Evolutionary conservation across 441 rosid genomes (phyloP).

Genomic region (Bocquillonia castaneifolia): DNA sequence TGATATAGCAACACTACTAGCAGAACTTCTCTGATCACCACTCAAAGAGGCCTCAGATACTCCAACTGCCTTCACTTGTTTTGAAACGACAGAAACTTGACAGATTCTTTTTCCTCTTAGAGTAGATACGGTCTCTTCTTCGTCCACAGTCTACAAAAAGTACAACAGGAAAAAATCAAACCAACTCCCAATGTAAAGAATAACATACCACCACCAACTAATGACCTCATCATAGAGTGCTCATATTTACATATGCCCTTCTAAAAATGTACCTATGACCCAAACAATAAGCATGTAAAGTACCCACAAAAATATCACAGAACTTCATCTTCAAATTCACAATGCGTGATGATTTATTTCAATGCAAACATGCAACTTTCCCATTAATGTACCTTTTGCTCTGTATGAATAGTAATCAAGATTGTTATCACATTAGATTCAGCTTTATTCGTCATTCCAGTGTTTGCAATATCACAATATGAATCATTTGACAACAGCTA

Average conservation of each 20-base stretch:
- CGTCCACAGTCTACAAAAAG: conserved; percentile 45
- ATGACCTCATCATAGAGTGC: neutral
- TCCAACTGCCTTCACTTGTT: conserved; percentile 44
- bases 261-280: neutral
- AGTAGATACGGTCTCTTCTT: conserved; percentile 38
- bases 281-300: neutral
- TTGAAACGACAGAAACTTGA: conserved; percentile 44
- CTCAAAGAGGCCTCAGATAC: conserved; percentile 34
- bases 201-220: neutral
- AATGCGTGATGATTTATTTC: neutral
- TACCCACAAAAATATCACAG: neutral
- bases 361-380: neutral
- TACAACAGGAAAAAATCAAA: conserved; percentile 3
- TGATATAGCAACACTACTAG: conserved; percentile 32
- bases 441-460: neutral
- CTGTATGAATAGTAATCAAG: neutral
- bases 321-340: neutral
- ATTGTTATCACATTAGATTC: conserved; percentile 1
- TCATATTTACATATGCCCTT: neutral
- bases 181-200: conserved; percentile 8
- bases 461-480: neutral
- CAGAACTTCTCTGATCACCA: conserved; percentile 40
- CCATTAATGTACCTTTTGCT: neutral
- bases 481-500: neutral
- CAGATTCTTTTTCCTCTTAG: conserved; percentile 39